Base-by-base conservation (phyloP, 306 rosid genomes). In the Betula pendula region DNA sequence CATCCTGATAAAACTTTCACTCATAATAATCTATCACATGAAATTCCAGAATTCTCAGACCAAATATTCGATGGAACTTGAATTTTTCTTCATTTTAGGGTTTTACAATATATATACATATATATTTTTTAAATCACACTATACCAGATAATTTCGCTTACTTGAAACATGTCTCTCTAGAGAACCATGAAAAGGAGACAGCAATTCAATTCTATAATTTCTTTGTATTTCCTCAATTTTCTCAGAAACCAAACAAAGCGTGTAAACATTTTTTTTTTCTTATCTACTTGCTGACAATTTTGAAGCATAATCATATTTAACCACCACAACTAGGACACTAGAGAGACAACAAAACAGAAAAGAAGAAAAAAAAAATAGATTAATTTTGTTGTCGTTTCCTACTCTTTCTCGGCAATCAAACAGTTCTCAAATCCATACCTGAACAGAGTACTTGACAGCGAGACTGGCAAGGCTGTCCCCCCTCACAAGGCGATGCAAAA, bases 381-480 rank as follows among this genome's bases (percentile, higher is more conserved):
- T 10, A 1, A 33, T 10, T 15, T 31, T 58, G 17, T 33, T 49
- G 12, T 14, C 43, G 10, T 45, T 53, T 78, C 35, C 51, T 16
- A 15, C 48, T 42, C 11, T 79, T 75, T 66, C 77, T 63, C 25
- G 52, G 49, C 22, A 62, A 72, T 50, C 75, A 79, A 66, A 69
- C 60, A 52, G 22, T 0, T 7, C 1, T 2, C 1, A 4, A 2
- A 3, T 9, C 55, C 31, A 35, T 43, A 91, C 99, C 97, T 95
- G 99, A 77, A 89, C 97, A 43, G 89, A 87, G 81, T 92, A 95
- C 93, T 90, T 92, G 76, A 92, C 93, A 55, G 99, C 98, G 49
- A 95, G 97, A 62, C 99, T 86, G 17, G 99, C 91, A 22, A 92
- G 84, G 85, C 82, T 90, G 72, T 95, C 97, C 8, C 92, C 94